These are phyloP conservation scores for Citrus mangshanensis DNA, from an alignment of 345 rosid species.

Conservation along the genomic window DNA sequence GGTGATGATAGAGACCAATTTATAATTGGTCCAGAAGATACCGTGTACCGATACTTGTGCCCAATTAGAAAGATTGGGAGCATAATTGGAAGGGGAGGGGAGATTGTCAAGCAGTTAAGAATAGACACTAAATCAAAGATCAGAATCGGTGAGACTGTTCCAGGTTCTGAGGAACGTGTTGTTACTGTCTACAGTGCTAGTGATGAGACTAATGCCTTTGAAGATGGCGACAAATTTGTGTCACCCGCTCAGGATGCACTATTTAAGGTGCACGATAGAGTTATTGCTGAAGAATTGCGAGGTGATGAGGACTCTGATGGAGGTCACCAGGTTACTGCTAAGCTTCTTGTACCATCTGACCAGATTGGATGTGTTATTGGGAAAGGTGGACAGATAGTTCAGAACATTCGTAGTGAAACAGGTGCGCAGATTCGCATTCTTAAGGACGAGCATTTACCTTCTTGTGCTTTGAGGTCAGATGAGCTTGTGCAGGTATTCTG, in stretches of 20 bases:
- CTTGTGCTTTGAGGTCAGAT: conserved; percentile 80
- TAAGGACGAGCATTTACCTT: conserved; percentile 83
- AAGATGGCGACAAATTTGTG: conserved; percentile 50
- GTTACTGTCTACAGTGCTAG: conserved; percentile 85
- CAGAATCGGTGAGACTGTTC: conserved; percentile 75
- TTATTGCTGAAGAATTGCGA: conserved; percentile 60
- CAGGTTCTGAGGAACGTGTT: conserved; percentile 85
- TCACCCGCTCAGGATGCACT: conserved; percentile 94
- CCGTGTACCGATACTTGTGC: conserved; percentile 82
- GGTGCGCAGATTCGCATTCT: conserved; percentile 92
- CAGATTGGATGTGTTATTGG: conserved; percentile 98
- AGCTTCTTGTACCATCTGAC: conserved; percentile 92
- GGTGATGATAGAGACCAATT: conserved; percentile 74
- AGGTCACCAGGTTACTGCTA: conserved; percentile 60
- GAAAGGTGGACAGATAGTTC: conserved; percentile 92
- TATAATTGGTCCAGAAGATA: conserved; percentile 62
- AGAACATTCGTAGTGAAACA: conserved; percentile 76
- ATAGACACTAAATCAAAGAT: conserved; percentile 81
- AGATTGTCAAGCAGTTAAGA: conserved; percentile 86
- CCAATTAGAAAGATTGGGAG: conserved; percentile 88
- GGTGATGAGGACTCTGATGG: conserved; percentile 61
- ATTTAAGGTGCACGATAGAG: conserved; percentile 83
- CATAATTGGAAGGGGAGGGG: conserved; percentile 94
- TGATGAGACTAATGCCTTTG: conserved; percentile 74
- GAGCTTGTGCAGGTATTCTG: conserved; percentile 85